Evolutionary conservation across 306 rosid genomes (phyloP).

Genomic region (Cyamopsis tetragonoloba): DNA sequence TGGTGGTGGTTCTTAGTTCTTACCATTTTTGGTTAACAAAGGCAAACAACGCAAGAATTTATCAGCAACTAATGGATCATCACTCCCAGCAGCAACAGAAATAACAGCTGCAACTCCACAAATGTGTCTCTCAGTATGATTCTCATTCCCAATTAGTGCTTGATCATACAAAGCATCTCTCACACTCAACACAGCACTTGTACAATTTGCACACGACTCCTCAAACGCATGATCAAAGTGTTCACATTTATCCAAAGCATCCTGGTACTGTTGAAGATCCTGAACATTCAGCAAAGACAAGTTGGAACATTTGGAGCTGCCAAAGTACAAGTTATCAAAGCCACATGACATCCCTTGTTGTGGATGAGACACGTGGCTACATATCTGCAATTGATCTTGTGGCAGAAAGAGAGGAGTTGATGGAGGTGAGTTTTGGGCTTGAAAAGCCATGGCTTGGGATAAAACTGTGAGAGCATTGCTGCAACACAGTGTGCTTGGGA

Average conservation of each 20-base stretch:
- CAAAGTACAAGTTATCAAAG: constrained; percentile 23
- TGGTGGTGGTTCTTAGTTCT: too few species aligned
- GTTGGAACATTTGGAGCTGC: constrained; percentile 26
- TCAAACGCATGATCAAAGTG: constrained; percentile 20
- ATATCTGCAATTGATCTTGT: constrained; percentile 31
- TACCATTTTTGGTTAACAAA: constrained; percentile 32
- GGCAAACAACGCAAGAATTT: constrained; percentile 50
- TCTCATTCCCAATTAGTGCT: background rate
- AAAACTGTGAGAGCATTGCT: constrained; percentile 48
- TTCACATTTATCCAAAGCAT: constrained; percentile 35
- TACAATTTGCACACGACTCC: constrained; percentile 37
- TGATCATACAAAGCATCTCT: constrained; percentile 14
- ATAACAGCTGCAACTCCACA: constrained; percentile 57
- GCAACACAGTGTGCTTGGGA: constrained; percentile 55
- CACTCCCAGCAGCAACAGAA: constrained; percentile 39
- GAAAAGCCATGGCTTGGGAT: constrained; percentile 46
- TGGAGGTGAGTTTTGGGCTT: background rate
- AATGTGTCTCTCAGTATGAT: constrained; percentile 26
- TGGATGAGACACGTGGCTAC: constrained; percentile 20
- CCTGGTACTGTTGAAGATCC: constrained; percentile 9
- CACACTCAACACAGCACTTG: constrained; percentile 11
- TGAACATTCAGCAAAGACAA: background rate
- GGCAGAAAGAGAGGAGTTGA: constrained; percentile 34
- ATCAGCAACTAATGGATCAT: constrained; percentile 15
- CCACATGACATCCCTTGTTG: constrained; percentile 47